Evolutionary conservation across 2,329 filamentous ascomycete species (phyloP), one percentile per base, ranked within the genome.

Genomic region (Paecilomyces sp.): DNA sequence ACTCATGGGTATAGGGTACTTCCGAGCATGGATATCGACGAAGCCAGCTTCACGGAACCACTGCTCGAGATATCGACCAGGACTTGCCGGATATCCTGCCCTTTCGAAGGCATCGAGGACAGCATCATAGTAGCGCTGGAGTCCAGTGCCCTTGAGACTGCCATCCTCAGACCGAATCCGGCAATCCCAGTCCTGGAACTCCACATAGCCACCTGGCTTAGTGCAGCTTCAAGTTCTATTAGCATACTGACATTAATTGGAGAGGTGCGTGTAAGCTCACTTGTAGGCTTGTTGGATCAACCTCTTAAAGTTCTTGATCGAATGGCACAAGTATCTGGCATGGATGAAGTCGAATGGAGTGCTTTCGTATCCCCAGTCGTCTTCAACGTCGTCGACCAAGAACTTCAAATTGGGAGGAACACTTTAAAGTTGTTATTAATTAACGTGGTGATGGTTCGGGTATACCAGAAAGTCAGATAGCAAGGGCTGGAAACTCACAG

Each of bases 321-420:
- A 82, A 75, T 82, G 79, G 15, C 82, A 80, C 1, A 82, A 81
- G 59, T 83, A 80, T 2, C 85, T 77, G n/a, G 81, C 79, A 66
- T 87, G 84, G 36, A 87, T 79, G 60, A 84, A 85, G 67, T 87
- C 84, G 58, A 85, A 87, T 9, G 25, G 31, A 57, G 13, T 55
- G 5, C 69, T 67, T 4, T 80, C 79, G 62, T 84, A 79, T 15
- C 84, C 68, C 84, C 84, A 87, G 3, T 78, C 76, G 59, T 77
- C 78, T 68, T 86, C 83, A 28, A 82, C 77, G 62, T 86, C 84
- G 60, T 86, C 84, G 13, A 86, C 77, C 67, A 83, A 73, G 64
- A 84, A 85, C 25, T 76, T 75, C 25, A 84, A 76, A 63, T 85
- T 85, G 3, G 82, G 79, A 2, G 83, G 83, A 9, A 85, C 69